Percentiles rank a stretch among this genome's conserved stretches.
phyloP scores from a whole-genome alignment of 371 early-diverging fungal genomes.

The Saksenaea vasiformis region DNA sequence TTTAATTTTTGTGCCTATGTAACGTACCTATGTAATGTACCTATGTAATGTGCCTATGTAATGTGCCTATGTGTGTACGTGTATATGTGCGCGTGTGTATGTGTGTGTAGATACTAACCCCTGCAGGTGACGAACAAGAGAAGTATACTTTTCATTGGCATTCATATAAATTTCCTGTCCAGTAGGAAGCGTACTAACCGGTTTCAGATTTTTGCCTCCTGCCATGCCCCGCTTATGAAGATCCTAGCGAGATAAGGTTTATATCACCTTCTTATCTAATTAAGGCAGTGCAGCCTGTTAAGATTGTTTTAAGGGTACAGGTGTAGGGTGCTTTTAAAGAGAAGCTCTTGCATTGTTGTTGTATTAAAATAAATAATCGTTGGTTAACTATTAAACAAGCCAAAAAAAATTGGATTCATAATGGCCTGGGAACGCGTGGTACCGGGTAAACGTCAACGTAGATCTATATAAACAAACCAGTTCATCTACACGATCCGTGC shows the following conservation, averaged over 20 bases:
- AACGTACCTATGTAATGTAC: too few species aligned
- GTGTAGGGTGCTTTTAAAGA: not conserved
- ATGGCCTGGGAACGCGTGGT: not conserved
- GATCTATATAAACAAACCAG: not conserved
- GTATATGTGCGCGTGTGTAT: too few species aligned
- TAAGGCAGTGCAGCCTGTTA: not conserved
- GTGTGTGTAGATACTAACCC: not conserved
- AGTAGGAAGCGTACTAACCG: not conserved
- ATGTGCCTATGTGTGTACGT: too few species aligned
- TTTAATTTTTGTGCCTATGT: not conserved
- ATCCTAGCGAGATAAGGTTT: not conserved
- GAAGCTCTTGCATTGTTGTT: too few species aligned
- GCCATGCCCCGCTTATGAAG: not conserved
- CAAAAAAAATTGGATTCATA: not conserved
- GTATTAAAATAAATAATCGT: too few species aligned
- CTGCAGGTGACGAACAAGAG: not conserved
- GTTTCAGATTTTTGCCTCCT: not conserved
- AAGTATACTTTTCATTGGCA: slow-evolving; percentile 1
- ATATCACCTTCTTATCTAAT: not conserved
- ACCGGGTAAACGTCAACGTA: not conserved
- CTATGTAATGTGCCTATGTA: not conserved
- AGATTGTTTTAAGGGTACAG: not conserved
- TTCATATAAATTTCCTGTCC: not conserved
- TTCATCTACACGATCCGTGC: not conserved
- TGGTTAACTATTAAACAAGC: too few species aligned